Base-by-base conservation (phyloP, 495 filamentous ascomycete species). In the Neurospora sp. region DNA sequence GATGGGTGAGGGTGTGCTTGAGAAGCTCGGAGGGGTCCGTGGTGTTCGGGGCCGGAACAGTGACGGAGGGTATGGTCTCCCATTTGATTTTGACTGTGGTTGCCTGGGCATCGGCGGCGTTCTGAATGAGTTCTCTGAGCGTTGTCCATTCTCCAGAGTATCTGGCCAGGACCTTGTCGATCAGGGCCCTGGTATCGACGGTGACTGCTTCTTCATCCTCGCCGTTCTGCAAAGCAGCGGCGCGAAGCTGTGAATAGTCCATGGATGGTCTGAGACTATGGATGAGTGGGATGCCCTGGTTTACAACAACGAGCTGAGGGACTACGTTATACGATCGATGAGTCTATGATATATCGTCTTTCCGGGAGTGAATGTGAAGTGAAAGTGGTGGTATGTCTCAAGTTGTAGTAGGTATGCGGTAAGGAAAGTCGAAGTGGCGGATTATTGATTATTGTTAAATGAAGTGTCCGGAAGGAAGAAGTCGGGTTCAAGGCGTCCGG, bases 151-250 rank as follows among this genome's bases (percentile, higher is more conserved):
- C 95, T 72, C 96, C 94, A 10, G 94, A 96, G 81, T 99, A 99
- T 73, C 96, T 85, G 20, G 96, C 95, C 48, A 99, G 87, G 1
- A 98, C 94, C 82, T 99, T 99, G 81, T 98, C 97, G 73, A 99
- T 98, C 76, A 99, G 84, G 39, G 94, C 96, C 76, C 96, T 86
- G 35, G 96, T 99, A 78, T 99, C 97, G 71, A 98, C 96, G 0
- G 96, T 99, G 42, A 99, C 96, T n/a, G 96, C 96, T 79, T 97
- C 94, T 77, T 98, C 96, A 73, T 96, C 93, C 69, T 92, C 90
- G 39, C 93, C 91, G 59, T 93, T 90, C 59, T 87, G 89, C 86
- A 99, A 87, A 18, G 96, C 94, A 78, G 92, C 92, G 70, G 94
- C 93, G 74, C 92, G 91, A 68, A 99, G 86, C 74, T 90, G 89